Percentiles rank a stretch among this genome's conserved stretches.
These are phyloP conservation scores for Pleurotus cornucopiae DNA, from an alignment of 768 basidiomycete species.

Conservation along the genomic window DNA sequence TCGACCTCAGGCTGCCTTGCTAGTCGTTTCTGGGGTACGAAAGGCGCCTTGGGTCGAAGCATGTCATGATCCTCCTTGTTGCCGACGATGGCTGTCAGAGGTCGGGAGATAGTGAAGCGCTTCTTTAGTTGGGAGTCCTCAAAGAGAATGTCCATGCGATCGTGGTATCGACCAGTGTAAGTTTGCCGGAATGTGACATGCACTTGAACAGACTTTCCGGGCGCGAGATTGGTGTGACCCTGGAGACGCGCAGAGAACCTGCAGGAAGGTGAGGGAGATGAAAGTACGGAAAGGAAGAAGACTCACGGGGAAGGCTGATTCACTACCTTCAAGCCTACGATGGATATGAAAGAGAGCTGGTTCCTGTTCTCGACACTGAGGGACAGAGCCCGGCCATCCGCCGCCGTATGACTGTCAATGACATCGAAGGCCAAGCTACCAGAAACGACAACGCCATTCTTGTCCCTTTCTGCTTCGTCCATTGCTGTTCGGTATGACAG, in stretches of 20 bases:
- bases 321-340: constrained; percentile 24
- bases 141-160: constrained; percentile 46
- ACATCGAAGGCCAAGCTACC: constrained; percentile 49
- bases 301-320: constrained; percentile 24
- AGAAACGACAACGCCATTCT: constrained; percentile 43
- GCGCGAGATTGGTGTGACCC: constrained; percentile 18
- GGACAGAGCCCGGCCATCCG: constrained; percentile 14
- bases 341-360: constrained; percentile 23
- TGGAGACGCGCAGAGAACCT: constrained; percentile 22
- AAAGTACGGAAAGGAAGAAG: background rate
- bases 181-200: constrained; percentile 28
- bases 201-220: constrained; percentile 21
- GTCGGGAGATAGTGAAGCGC: constrained; percentile 45
- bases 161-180: constrained; percentile 40
- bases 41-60: constrained; percentile 42
- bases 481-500: constrained; percentile 36
- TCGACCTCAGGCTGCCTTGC: constrained; percentile 23
- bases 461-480: constrained; percentile 54
- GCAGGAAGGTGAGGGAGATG: background rate
- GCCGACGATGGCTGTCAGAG: constrained; percentile 43
- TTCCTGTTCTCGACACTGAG: constrained; percentile 23
- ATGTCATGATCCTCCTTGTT: constrained; percentile 43
- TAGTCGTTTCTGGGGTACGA: constrained; percentile 21
- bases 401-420: constrained; percentile 31
- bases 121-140: constrained; percentile 24